phyloP scores from a whole-genome alignment of 176 grass and related monocot genomes.

The Saccharum spontaneum region DNA sequence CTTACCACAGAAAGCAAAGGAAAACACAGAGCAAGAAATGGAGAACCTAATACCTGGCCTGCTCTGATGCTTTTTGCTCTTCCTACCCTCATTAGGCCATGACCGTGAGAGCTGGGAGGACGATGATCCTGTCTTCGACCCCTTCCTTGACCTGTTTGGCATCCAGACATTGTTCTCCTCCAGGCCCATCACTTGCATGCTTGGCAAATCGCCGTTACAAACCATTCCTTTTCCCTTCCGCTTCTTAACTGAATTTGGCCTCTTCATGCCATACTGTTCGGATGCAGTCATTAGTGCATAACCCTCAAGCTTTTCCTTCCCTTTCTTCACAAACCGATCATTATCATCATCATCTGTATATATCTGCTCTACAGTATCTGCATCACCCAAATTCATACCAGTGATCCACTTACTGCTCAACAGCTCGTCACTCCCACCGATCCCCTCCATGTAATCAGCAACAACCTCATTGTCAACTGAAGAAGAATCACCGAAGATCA shows the following conservation, averaged over 20 bases:
- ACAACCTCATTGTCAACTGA: slow-evolving; percentile 71
- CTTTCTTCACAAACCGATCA: slow-evolving; percentile 54
- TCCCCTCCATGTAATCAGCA: slow-evolving; percentile 82
- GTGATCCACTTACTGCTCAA: slow-evolving; percentile 44
- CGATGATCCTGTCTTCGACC: slow-evolving; percentile 32
- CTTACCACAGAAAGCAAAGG: not conserved
- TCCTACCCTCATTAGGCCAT: slow-evolving; percentile 62
- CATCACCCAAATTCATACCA: slow-evolving; percentile 55
- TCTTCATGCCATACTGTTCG: slow-evolving; percentile 78
- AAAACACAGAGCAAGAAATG: slow-evolving; percentile 7
- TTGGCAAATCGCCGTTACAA: slow-evolving; percentile 24
- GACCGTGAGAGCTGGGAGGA: slow-evolving; percentile 70
- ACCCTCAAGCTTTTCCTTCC: slow-evolving; percentile 49
- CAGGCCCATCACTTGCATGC: slow-evolving; percentile 41
- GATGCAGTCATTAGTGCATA: slow-evolving; percentile 67
- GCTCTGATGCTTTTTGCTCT: slow-evolving; percentile 48
- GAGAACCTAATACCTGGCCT: slow-evolving; percentile 50
- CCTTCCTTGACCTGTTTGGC: slow-evolving; percentile 41
- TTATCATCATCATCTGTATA: slow-evolving; percentile 65
- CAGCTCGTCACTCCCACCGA: slow-evolving; percentile 58
- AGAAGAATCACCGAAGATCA: slow-evolving; percentile 45
- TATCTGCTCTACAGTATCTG: slow-evolving; percentile 40
- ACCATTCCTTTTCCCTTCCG: slow-evolving; percentile 38
- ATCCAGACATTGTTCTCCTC: slow-evolving; percentile 68
- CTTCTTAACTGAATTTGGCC: slow-evolving; percentile 27